Evolutionary conservation across 345 rosid genomes (phyloP).

Genomic region (Draba incana): DNA sequence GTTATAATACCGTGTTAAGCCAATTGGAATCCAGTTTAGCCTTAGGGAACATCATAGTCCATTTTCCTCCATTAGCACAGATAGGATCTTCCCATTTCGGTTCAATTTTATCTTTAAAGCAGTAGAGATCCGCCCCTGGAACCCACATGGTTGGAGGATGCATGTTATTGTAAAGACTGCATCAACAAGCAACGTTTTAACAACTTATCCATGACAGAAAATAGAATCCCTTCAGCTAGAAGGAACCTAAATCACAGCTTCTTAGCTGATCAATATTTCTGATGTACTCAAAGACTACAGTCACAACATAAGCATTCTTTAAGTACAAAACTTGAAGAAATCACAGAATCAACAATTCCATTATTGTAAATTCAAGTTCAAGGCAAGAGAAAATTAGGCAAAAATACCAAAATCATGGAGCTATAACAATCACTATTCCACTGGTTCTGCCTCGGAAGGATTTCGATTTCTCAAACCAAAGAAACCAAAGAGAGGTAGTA

Average conservation of each 20-base stretch:
- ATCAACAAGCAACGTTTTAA: slow-evolving; percentile 1
- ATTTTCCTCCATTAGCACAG: slow-evolving; percentile 91
- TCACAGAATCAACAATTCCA: neutral
- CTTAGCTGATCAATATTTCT: too few relatives aligned
- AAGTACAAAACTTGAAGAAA: too few relatives aligned
- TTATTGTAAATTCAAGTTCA: neutral
- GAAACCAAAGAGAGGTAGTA: neutral
- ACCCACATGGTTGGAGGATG: slow-evolving; percentile 71
- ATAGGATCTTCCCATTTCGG: slow-evolving; percentile 99
- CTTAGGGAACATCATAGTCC: slow-evolving; percentile 60
- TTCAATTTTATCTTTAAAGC: slow-evolving; percentile 80
- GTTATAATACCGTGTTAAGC: slow-evolving; percentile 69
- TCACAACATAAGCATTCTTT: too few relatives aligned
- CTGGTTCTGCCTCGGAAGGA: slow-evolving; percentile 3
- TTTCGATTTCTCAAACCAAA: slow-evolving; percentile 3
- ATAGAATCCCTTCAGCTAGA: too few relatives aligned
- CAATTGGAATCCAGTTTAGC: slow-evolving; percentile 70
- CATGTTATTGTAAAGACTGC: slow-evolving; percentile 81
- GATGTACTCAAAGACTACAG: too few relatives aligned
- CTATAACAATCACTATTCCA: neutral
- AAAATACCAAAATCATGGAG: too few relatives aligned
- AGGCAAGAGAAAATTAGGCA: too few relatives aligned
- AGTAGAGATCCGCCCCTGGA: slow-evolving; percentile 66
- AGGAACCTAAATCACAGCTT: too few relatives aligned
- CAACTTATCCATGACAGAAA: neutral